Base-by-base conservation (phyloP, 345 rosid species). In the Raphanus raphanistrum region DNA sequence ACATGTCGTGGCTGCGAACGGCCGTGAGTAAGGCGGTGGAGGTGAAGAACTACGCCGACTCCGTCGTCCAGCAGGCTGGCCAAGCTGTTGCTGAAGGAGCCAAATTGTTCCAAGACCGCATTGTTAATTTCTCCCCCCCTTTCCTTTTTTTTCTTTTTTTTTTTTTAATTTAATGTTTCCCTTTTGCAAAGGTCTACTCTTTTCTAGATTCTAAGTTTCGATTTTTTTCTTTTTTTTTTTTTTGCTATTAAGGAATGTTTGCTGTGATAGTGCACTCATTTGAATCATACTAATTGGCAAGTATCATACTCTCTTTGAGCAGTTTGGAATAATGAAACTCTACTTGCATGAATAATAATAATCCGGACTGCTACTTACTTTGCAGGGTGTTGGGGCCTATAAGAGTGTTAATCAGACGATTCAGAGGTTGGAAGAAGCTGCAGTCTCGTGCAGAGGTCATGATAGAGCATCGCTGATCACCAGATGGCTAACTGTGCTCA, bases 1-100 rank as follows among this genome's bases (percentile, higher is more conserved):
- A 7, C 41, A 35, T 35, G 41, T 89, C 99, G 84, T 95, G 99
- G 99, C 66, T 91, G 68, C 86, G 85, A 87, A 87, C 93, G 36
- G 99, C 98, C 16, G 86, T 95, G 83, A 95, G 48, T 86, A 95
- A 88, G 77, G 99, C 99, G 32, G 99, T 95, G 85, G 98, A 92
- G 86, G 98, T 76, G 4, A 88, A 76, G 85, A 92, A 85, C 88
- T 91, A 89, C 52, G 97, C 98, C 33, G 99, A 95, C 86, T 70
- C 95, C 84, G 97, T 95, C 80, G 98, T 90, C 69, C 98, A 95
- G 15, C 98, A 92, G 8, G 99, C 99, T 26, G 99, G 98, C 3
- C 98, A 92, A 73, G 97, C 98, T 77, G 97, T 95, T 36, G 91
- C 91, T 15, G 99, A 87, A 80, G 99, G 99, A 70, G 97, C 99